Conservation (phyloP, 2,329 filamentous ascomycete species). For the Penicillium olsonii region DNA sequence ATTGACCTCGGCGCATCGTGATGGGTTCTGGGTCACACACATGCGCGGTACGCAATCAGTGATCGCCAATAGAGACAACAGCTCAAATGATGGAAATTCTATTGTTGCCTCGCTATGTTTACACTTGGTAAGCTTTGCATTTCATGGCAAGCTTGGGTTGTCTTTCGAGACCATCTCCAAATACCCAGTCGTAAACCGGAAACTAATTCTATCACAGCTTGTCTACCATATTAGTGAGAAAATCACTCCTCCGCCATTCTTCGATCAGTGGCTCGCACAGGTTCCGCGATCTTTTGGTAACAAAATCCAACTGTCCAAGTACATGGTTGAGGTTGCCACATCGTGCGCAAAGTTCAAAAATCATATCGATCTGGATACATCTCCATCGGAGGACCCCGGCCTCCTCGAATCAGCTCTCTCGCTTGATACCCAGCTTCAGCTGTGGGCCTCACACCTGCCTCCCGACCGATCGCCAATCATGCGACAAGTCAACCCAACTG, state of each 20-base stretch:
- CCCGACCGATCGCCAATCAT: background rate
- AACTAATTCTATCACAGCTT: background rate
- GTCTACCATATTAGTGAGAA: background rate
- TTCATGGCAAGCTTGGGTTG: too few species aligned
- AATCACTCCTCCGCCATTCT: conserved; percentile 1
- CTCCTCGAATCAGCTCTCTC: conserved; percentile 1
- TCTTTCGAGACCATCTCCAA: too few species aligned
- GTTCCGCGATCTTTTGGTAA: conserved; percentile 5
- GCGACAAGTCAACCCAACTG: background rate
- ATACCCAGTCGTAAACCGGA: background rate
- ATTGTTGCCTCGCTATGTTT: conserved; percentile 10
- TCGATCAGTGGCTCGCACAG: conserved; percentile 9
- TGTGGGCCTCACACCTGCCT: background rate
- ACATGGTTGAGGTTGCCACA: conserved; percentile 1
- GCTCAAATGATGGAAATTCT: conserved; percentile 3
- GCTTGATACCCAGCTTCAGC: conserved; percentile 1
- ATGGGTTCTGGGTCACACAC: conserved; percentile 16
- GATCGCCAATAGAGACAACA: conserved; percentile 7
- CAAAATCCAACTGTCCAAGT: conserved; percentile 2
- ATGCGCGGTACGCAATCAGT: conserved; percentile 16
- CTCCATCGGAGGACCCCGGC: background rate
- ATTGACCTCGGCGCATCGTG: conserved; percentile 10
- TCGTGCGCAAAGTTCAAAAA: background rate
- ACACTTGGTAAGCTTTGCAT: conserved; percentile 12
- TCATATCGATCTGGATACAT: background rate